These are phyloP conservation scores for Boletus vinaceobasis DNA, from an alignment of 768 basidiomycete species.

Conservation along the genomic window DNA sequence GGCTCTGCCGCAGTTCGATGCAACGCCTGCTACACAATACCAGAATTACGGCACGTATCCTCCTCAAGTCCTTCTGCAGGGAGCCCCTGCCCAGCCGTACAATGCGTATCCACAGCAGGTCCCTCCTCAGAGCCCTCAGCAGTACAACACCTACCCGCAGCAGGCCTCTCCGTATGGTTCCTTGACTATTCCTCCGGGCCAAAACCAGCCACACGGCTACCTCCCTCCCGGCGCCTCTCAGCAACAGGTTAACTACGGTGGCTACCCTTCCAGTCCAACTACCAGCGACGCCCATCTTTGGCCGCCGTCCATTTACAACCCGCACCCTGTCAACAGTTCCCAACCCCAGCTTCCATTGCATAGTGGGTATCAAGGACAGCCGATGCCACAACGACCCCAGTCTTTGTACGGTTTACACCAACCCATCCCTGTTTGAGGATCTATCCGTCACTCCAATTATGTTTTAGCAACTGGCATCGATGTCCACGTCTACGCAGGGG, in stretches of 20 bases:
- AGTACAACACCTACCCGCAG: neutral
- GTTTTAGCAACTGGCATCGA: neutral
- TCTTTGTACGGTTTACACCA: neutral
- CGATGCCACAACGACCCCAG: neutral
- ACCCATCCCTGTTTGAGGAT: neutral
- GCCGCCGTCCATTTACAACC: slow-evolving; percentile 17
- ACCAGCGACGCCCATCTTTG: neutral
- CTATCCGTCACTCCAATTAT: neutral
- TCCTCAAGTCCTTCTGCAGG: neutral
- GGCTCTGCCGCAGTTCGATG: slow-evolving; percentile 7
- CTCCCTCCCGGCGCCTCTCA: neutral
- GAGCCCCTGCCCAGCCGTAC: slow-evolving; percentile 5
- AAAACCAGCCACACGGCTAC: slow-evolving; percentile 5
- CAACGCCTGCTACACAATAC: slow-evolving; percentile 5
- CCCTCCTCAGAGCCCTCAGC: neutral
- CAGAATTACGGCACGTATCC: slow-evolving; percentile 2
- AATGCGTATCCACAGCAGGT: slow-evolving; percentile 8
- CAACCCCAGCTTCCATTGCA: slow-evolving; percentile 10
- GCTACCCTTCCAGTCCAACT: slow-evolving; percentile 7
- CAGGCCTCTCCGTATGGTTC: neutral
- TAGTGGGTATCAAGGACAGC: slow-evolving; percentile 10
- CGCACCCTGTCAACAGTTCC: slow-evolving; percentile 10
- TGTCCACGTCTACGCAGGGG: neutral
- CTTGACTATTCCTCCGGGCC: neutral
- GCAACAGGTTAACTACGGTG: slow-evolving; percentile 1